Evolutionary conservation across 345 rosid species (phyloP).

Genomic region (Eucalyptus sp.): DNA sequence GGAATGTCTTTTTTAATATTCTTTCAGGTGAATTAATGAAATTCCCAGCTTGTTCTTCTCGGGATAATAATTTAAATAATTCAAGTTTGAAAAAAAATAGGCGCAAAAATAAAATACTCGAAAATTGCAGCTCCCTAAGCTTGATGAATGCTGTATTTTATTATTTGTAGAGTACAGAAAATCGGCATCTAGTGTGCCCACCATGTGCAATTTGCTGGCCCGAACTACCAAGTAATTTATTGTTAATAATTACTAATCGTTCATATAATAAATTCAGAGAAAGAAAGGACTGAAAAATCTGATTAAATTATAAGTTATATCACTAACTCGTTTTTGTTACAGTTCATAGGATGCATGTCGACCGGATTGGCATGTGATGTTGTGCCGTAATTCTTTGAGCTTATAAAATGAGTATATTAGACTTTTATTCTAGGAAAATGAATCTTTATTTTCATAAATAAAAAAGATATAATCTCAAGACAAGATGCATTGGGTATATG

Average conservation of each 20-base stretch:
- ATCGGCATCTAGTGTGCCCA: neutral
- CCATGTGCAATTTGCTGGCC: neutral
- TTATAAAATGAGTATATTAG: neutral
- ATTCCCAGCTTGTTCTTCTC: neutral
- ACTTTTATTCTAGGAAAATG: neutral
- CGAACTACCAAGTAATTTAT: neutral
- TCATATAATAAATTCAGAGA: neutral
- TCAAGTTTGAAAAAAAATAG: neutral
- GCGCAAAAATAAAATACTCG: neutral
- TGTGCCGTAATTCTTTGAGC: neutral
- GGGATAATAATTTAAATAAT: neutral
- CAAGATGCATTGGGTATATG: neutral
- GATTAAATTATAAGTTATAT: neutral
- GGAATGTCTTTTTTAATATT: neutral
- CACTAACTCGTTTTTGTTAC: neutral
- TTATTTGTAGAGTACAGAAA: neutral
- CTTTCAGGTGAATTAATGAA: neutral
- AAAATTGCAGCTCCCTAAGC: neutral
- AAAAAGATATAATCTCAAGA: neutral
- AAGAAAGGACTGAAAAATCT: neutral
- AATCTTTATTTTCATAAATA: neutral
- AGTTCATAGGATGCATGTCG: neutral
- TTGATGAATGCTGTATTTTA: neutral
- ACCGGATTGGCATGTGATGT: neutral
- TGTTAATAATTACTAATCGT: neutral